These are phyloP conservation scores for Trichosanthes cucumerina DNA, from an alignment of 306 rosid species.

Conservation along the genomic window DNA sequence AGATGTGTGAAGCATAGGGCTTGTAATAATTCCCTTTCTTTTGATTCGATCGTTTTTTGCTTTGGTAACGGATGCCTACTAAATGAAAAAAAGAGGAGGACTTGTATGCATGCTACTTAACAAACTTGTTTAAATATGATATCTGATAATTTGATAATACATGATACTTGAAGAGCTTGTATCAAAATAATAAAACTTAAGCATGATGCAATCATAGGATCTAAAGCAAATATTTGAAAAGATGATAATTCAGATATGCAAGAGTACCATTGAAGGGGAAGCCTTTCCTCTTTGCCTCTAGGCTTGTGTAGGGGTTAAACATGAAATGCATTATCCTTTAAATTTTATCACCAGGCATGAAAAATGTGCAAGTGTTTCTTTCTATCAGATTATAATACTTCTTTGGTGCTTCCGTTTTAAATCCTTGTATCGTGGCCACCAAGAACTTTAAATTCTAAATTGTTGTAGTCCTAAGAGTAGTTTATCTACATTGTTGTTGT, in stretches of 20 bases:
- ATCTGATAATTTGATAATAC: not conserved
- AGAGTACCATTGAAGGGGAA: not conserved
- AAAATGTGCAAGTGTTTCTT: not conserved
- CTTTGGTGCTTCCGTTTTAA: not conserved
- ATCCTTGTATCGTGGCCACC: not conserved
- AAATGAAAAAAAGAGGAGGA: no score
- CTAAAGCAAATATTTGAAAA: not conserved
- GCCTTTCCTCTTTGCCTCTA: not conserved
- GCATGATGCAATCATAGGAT: not conserved
- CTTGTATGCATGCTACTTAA: no score
- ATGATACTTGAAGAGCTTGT: not conserved
- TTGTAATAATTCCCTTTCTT: no score
- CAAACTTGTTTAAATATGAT: not conserved
- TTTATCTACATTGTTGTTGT: not conserved
- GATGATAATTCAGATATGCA: not conserved
- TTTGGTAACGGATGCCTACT: no score
- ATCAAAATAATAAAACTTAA: not conserved
- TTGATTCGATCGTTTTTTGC: no score
- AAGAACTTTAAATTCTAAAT: not conserved
- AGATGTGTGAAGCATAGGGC: no score
- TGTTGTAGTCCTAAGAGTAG: not conserved
- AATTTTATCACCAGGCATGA: not conserved
- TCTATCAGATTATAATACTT: no score
- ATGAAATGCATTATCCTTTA: not conserved
- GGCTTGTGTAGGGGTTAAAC: not conserved